Evolutionary conservation across 805 yeast species (phyloP).

Genomic region (Wickerhamia fluorescens): DNA sequence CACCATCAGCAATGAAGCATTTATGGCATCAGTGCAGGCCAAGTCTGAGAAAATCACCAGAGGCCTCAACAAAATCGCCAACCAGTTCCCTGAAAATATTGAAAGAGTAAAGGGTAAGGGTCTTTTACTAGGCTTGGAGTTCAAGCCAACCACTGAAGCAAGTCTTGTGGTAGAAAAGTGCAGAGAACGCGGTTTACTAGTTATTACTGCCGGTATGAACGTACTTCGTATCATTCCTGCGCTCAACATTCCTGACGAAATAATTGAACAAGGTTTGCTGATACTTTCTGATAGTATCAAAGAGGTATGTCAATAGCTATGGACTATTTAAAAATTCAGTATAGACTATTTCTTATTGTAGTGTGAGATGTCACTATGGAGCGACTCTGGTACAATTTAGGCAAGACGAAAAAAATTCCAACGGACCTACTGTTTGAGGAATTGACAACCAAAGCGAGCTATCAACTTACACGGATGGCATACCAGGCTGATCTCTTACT

Average conservation of each 20-base stretch:
- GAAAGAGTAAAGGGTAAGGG: conserved; percentile 83
- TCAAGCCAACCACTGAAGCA: conserved; percentile 50
- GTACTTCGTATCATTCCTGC: conserved; percentile 92
- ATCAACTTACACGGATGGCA: too few species aligned
- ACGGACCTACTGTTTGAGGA: too few species aligned
- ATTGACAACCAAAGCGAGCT: too few species aligned
- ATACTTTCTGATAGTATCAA: conserved; percentile 42
- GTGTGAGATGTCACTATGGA: too few species aligned
- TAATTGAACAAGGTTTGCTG: conserved; percentile 62
- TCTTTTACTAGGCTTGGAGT: conserved; percentile 76
- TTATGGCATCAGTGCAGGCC: conserved; percentile 51
- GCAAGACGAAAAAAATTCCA: too few species aligned
- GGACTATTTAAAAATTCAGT: too few species aligned
- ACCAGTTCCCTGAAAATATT: conserved; percentile 54
- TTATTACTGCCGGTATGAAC: conserved; percentile 89
- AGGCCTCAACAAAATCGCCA: conserved; percentile 43
- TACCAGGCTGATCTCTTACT: too few species aligned
- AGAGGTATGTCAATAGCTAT: not conserved
- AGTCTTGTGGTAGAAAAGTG: conserved; percentile 57
- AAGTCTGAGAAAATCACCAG: conserved; percentile 53
- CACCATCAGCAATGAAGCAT: conserved; percentile 52
- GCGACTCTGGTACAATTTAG: too few species aligned
- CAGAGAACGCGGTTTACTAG: conserved; percentile 71
- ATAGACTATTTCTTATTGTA: too few species aligned
- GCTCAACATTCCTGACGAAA: conserved; percentile 67